phyloP scores from a whole-genome alignment of 148 eudicot species.

The Talinum fruticosum region DNA sequence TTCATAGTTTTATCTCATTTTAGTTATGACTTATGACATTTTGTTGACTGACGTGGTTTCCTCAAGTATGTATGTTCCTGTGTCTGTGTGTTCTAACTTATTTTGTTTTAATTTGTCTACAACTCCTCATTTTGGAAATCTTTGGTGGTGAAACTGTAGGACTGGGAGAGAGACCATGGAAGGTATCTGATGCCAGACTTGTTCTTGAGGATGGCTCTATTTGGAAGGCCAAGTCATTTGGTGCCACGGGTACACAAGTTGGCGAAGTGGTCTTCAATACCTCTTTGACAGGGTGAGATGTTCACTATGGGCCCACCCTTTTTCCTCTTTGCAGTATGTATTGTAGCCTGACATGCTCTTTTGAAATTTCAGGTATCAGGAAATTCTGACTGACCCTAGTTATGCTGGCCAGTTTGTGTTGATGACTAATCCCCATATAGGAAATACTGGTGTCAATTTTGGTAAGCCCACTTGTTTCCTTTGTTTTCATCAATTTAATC shows the following conservation, averaged over 20 bases:
- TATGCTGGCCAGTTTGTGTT: slow-evolving; percentile 98
- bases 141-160: slow-evolving; percentile 35
- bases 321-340: neutral
- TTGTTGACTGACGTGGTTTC: neutral
- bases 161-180: slow-evolving; percentile 76
- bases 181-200: slow-evolving; percentile 88
- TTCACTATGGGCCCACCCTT: neutral
- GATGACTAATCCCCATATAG: slow-evolving; percentile 97
- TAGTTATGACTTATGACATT: neutral
- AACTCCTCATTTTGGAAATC: no score
- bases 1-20: neutral
- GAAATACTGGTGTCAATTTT: slow-evolving; percentile 91
- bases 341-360: neutral
- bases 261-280: slow-evolving; percentile 99
- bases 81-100: neutral
- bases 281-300: slow-evolving; percentile 76
- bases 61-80: neutral
- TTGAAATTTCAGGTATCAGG: slow-evolving; percentile 66
- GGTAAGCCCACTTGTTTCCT: slow-evolving; percentile 46
- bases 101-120: no score
- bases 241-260: slow-evolving; percentile 97
- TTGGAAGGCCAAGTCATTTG: slow-evolving; percentile 96
- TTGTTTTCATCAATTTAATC: slow-evolving; percentile 7
- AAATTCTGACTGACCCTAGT: slow-evolving; percentile 97
- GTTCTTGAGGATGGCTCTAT: slow-evolving; percentile 96